phyloP scores from a whole-genome alignment of 805 yeast genomes.

The Ogataea naganishii region DNA sequence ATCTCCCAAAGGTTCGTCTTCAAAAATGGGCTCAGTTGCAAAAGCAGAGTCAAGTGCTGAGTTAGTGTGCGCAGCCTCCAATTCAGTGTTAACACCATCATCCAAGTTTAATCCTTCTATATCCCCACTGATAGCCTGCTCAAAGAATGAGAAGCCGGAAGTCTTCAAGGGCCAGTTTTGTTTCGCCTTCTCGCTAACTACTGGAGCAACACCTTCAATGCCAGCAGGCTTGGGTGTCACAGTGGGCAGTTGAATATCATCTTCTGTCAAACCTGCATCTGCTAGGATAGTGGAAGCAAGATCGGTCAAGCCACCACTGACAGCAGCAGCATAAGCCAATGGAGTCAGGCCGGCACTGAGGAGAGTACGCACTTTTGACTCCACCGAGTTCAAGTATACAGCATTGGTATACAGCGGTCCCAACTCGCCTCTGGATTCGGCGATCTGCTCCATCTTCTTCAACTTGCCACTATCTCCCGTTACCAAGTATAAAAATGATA shows the following conservation, averaged over 20 bases:
- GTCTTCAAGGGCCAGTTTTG: slow-evolving; percentile 79
- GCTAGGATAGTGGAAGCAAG: slow-evolving; percentile 65
- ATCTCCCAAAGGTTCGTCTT: slow-evolving; percentile 43
- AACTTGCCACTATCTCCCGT: slow-evolving; percentile 76
- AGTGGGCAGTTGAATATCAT: slow-evolving; percentile 59
- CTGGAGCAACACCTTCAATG: slow-evolving; percentile 32
- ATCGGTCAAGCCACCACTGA: slow-evolving; percentile 71
- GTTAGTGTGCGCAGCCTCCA: slow-evolving; percentile 15
- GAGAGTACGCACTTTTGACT: slow-evolving; percentile 65
- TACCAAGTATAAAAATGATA: slow-evolving; percentile 78
- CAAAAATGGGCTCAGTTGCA: slow-evolving; percentile 32
- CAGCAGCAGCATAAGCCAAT: slow-evolving; percentile 89
- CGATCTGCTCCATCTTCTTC: slow-evolving; percentile 78
- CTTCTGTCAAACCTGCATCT: slow-evolving; percentile 56
- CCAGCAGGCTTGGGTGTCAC: slow-evolving; percentile 22
- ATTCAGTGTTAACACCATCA: slow-evolving; percentile 21
- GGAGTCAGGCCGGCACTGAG: slow-evolving; percentile 76
- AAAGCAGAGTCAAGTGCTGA: slow-evolving; percentile 18
- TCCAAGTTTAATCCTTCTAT: slow-evolving; percentile 55
- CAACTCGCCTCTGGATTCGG: slow-evolving; percentile 78
- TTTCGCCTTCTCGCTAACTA: slow-evolving; percentile 34
- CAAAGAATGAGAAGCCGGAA: slow-evolving; percentile 71
- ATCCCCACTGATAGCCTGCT: slow-evolving; percentile 73
- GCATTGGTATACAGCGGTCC: slow-evolving; percentile 79
- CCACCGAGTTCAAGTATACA: slow-evolving; percentile 64